Evolutionary conservation across 2,329 filamentous ascomycete species (phyloP).

Genomic region (Cadophora sp.): DNA sequence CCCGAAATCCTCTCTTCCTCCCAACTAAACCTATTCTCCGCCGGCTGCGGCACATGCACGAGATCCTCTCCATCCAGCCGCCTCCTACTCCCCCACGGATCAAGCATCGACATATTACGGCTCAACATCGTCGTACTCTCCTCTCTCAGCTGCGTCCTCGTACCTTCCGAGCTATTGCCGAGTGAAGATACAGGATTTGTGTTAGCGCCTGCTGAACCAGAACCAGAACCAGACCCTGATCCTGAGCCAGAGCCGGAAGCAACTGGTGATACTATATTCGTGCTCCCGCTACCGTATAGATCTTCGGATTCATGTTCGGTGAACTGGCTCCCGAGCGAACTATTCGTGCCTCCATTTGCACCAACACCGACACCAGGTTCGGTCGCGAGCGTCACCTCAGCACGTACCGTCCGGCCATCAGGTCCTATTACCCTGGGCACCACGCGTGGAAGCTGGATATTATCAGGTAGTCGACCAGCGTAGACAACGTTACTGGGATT

Average conservation of each 20-base stretch:
- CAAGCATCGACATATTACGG: slow-evolving; percentile 18
- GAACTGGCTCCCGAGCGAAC: slow-evolving; percentile 62
- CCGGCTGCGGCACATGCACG: slow-evolving; percentile 38
- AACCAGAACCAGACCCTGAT: neutral
- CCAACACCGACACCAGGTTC: neutral
- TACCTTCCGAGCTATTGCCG: slow-evolving; percentile 12
- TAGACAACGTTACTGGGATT: slow-evolving; percentile 61
- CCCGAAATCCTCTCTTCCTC: slow-evolving; percentile 38
- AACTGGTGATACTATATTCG: slow-evolving; percentile 8
- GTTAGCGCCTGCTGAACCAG: neutral
- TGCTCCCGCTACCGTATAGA: slow-evolving; percentile 27
- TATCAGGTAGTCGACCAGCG: slow-evolving; percentile 60
- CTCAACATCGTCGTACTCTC: slow-evolving; percentile 1
- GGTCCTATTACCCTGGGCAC: slow-evolving; percentile 43
- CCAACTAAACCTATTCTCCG: slow-evolving; percentile 39
- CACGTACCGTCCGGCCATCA: slow-evolving; percentile 40
- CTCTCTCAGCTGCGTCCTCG: slow-evolving; percentile 16
- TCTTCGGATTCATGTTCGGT: slow-evolving; percentile 58
- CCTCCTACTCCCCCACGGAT: slow-evolving; percentile 32
- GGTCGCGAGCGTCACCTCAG: slow-evolving; percentile 11
- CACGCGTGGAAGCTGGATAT: slow-evolving; percentile 49
- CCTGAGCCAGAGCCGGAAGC: neutral
- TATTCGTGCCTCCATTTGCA: slow-evolving; percentile 29
- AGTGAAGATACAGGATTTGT: slow-evolving; percentile 17
- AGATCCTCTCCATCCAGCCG: slow-evolving; percentile 38